A percentile compares a stretch with the other conserved stretches of the same genome.
Conservation (phyloP, 805 yeast species). For the Yueomyces sinensis region DNA sequence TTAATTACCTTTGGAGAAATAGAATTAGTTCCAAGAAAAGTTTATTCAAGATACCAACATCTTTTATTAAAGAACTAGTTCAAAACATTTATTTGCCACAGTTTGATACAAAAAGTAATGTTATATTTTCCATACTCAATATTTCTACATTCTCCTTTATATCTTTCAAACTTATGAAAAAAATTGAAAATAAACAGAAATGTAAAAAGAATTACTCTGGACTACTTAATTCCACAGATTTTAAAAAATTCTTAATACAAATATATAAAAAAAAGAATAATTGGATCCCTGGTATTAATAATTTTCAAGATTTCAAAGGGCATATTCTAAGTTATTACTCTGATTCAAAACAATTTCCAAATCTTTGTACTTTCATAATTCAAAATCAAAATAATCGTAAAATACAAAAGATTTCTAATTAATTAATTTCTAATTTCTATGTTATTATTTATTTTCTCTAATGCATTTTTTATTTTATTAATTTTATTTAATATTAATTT, state of each 20-base stretch:
- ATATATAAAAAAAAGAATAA: no score
- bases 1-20: constrained; percentile 22
- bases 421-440: no score
- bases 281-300: neutral
- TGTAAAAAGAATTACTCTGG: constrained; percentile 19
- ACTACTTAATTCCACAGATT: constrained; percentile 9
- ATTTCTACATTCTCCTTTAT: constrained; percentile 15
- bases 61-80: constrained; percentile 8
- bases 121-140: constrained; percentile 13
- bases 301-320: neutral
- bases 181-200: constrained; percentile 4
- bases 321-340: neutral
- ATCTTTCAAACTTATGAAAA: constrained; percentile 3
- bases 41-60: constrained; percentile 13
- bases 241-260: neutral
- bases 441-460: no score
- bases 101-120: constrained; percentile 4
- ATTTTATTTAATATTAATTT: no score
- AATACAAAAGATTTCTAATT: no score
- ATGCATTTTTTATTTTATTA: no score
- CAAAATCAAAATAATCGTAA: no score
- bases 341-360: neutral
- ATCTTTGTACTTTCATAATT: neutral
- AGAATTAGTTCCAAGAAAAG: constrained; percentile 8
- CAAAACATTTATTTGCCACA: constrained; percentile 7